phyloP scores from a whole-genome alignment of 2,329 filamentous ascomycete genomes.

The Pestalotiopsis sp. region DNA sequence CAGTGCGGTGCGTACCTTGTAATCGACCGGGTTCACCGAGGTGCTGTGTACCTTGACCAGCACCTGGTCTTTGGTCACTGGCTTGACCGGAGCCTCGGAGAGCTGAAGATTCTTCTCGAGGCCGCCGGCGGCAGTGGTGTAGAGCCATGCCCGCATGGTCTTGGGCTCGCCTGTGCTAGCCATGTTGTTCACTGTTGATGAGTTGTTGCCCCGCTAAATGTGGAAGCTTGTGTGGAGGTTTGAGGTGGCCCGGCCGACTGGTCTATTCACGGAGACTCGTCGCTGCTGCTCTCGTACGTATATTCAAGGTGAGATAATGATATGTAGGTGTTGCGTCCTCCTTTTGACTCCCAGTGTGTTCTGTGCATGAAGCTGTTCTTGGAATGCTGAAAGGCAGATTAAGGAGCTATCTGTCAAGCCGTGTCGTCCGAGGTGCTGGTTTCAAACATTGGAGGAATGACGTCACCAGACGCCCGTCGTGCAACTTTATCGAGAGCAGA shows the following conservation, averaged over 20 bases:
- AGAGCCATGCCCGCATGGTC: conserved; percentile 14
- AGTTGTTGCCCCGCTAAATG: background rate
- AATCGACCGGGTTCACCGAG: conserved; percentile 52
- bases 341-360: too few species aligned
- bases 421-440: too few species aligned
- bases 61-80: conserved; percentile 30
- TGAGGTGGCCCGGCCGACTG: background rate
- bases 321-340: too few species aligned
- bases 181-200: background rate
- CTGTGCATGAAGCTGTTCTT: too few species aligned
- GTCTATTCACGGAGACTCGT: background rate
- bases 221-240: background rate
- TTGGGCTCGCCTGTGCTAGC: background rate
- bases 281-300: too few species aligned
- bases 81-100: background rate
- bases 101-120: conserved; percentile 10
- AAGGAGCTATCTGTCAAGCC: too few species aligned
- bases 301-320: too few species aligned
- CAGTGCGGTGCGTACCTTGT: conserved; percentile 36
- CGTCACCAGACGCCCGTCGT: too few species aligned
- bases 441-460: too few species aligned
- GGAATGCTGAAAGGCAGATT: too few species aligned
- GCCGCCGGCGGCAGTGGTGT: background rate
- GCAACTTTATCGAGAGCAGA: too few species aligned
- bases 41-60: conserved; percentile 46